Evolutionary conservation across 129 eudicot species (phyloP).

Genomic region (Calendula officinalis): DNA sequence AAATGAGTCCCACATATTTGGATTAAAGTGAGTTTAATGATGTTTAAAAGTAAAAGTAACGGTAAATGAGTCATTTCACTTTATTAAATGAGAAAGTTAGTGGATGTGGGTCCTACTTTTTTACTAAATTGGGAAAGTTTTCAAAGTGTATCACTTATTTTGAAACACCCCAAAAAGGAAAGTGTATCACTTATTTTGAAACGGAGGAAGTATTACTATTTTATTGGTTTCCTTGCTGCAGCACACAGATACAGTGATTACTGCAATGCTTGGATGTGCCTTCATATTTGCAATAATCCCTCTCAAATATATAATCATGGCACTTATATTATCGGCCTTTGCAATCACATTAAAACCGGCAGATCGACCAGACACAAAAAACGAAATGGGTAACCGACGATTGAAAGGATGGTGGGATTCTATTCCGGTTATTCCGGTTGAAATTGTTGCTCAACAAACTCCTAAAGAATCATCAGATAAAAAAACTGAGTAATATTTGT

Average conservation of each 20-base stretch:
- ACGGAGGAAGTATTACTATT: too few species aligned
- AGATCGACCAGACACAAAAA: slow-evolving; percentile 29
- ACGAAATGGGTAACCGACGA: slow-evolving; percentile 53
- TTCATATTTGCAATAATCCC: slow-evolving; percentile 52
- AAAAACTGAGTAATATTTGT: slow-evolving; percentile 27
- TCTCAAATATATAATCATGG: slow-evolving; percentile 62
- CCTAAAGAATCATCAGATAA: slow-evolving; percentile 22
- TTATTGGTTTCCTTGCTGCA: slow-evolving; percentile 32
- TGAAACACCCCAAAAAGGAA: too few species aligned
- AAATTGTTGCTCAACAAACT: slow-evolving; percentile 35
- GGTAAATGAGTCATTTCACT: too few species aligned
- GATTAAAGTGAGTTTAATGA: too few species aligned
- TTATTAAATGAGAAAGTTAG: too few species aligned
- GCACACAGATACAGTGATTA: slow-evolving; percentile 69
- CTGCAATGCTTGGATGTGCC: slow-evolving; percentile 38
- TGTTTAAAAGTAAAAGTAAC: too few species aligned
- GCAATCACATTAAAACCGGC: slow-evolving; percentile 44
- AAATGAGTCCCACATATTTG: too few species aligned
- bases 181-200: too few species aligned
- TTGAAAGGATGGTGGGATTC: slow-evolving; percentile 94
- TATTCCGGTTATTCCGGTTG: slow-evolving; percentile 70
- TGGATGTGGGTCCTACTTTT: too few species aligned
- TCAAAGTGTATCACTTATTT: too few species aligned
- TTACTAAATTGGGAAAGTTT: too few species aligned
- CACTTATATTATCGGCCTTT: slow-evolving; percentile 29